These are phyloP conservation scores for Trichoderma asperelloides DNA, from an alignment of 495 filamentous ascomycete genomes.

Conservation along the genomic window DNA sequence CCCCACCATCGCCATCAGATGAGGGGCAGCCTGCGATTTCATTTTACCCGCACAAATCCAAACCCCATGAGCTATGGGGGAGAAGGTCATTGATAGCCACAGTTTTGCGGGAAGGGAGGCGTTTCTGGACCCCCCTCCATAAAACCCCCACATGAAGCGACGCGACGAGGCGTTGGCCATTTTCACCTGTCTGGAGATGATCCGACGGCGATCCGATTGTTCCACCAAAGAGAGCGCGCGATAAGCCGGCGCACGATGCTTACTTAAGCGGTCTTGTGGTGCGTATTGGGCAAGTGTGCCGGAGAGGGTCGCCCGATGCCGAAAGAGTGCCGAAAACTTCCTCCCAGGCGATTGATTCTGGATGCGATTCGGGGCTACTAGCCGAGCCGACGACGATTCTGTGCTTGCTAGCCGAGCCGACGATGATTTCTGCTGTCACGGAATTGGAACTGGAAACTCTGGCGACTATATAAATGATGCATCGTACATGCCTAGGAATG, in stretches of 20 bases:
- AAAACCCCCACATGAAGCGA: background rate
- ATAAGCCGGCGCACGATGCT: background rate
- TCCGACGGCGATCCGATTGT: constrained; percentile 19
- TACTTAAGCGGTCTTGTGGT: background rate
- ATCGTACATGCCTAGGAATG: too few species aligned
- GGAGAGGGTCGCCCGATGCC: background rate
- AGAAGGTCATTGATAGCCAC: background rate
- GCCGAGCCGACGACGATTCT: background rate
- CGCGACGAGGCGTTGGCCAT: background rate
- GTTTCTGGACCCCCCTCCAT: background rate
- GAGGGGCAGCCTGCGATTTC: background rate
- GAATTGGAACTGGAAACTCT: background rate
- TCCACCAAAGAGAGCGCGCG: constrained; percentile 16
- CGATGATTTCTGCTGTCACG: background rate
- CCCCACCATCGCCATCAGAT: constrained; percentile 1
- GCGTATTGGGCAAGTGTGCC: background rate
- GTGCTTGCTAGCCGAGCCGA: background rate
- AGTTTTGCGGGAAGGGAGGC: background rate
- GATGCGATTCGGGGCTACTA: background rate
- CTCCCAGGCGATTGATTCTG: background rate
- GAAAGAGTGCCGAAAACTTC: constrained; percentile 6
- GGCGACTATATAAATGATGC: background rate
- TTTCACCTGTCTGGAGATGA: constrained; percentile 8
- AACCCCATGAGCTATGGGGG: too few species aligned
- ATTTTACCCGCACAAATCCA: background rate